Evolutionary conservation across 257 asterid species (phyloP).

Genomic region (Ajuga chamaepitys): DNA sequence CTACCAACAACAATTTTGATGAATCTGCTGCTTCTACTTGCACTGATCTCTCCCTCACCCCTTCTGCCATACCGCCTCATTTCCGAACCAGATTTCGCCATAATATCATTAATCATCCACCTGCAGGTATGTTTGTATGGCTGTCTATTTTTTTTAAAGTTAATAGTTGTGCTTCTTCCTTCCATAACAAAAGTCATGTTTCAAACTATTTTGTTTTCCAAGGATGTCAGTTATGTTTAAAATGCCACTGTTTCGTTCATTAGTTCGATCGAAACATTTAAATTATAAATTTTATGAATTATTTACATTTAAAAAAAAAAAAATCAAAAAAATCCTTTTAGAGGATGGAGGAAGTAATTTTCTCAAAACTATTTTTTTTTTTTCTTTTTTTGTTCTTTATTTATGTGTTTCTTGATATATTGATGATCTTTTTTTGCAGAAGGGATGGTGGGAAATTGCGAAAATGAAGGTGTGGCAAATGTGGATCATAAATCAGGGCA

Average conservation of each 20-base stretch:
- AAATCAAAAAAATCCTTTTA: too few relatives aligned
- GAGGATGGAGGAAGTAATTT: too few relatives aligned
- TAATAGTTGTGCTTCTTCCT: too few relatives aligned
- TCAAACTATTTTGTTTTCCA: too few relatives aligned
- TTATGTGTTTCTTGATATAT: neutral
- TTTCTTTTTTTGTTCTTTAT: neutral
- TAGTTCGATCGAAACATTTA: too few relatives aligned
- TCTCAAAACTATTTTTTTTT: too few relatives aligned
- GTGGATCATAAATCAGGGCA: conserved; percentile 17
- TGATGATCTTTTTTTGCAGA: neutral
- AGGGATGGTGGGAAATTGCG: neutral
- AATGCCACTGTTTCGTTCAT: too few relatives aligned
- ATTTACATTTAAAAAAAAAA: neutral
- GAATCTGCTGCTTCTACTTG: conserved; percentile 31
- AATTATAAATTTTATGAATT: too few relatives aligned
- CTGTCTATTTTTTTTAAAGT: neutral
- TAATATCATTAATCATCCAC: neutral
- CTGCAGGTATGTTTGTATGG: conserved; percentile 10
- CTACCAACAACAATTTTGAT: conserved; percentile 9
- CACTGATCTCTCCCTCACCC: conserved; percentile 40
- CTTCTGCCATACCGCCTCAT: conserved; percentile 16
- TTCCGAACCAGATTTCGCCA: conserved; percentile 20
- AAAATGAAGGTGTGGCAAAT: conserved; percentile 5
- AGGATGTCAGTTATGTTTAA: too few relatives aligned
- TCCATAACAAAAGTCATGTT: too few relatives aligned